These are phyloP conservation scores for Podila verticillata DNA, from an alignment of 192 early-diverging fungal genomes.

Conservation along the genomic window DNA sequence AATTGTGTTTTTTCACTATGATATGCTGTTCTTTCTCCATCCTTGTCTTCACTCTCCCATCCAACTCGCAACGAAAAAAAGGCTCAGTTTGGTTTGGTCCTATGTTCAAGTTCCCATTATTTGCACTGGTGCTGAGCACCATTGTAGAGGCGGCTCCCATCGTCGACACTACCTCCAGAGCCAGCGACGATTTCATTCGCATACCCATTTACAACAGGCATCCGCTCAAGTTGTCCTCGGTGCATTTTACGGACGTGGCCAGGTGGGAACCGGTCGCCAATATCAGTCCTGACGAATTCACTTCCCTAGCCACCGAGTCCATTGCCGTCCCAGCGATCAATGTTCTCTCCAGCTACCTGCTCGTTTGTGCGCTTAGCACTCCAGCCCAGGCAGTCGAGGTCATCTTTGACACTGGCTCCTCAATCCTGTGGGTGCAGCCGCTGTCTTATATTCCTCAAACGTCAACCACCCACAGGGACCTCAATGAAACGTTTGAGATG, in stretches of 20 bases:
- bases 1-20: too few relatives aligned
- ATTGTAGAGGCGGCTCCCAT: background rate
- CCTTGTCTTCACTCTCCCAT: too few relatives aligned
- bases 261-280: background rate
- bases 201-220: background rate
- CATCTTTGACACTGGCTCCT: conserved; percentile 45
- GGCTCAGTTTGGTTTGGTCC: too few relatives aligned
- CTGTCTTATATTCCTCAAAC: conserved; percentile 1
- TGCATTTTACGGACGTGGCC: background rate
- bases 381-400: conserved; percentile 26
- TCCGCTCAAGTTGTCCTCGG: background rate
- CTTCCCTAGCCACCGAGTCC: background rate
- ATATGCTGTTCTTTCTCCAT: too few relatives aligned
- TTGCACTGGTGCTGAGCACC: background rate
- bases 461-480: conserved; percentile 8
- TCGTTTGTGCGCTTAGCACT: conserved; percentile 19
- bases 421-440: conserved; percentile 35
- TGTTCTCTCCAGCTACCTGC: conserved; percentile 19
- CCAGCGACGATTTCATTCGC: background rate
- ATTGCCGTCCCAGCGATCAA: conserved; percentile 19
- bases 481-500: conserved; percentile 13
- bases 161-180: background rate
- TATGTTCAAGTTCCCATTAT: background rate
- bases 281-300: background rate
- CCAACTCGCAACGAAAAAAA: too few relatives aligned